A percentile compares a stretch with the other conserved stretches of the same genome.
Conservation (phyloP, 2,329 filamentous ascomycete genomes). For the Cladophialophora psammophila region DNA sequence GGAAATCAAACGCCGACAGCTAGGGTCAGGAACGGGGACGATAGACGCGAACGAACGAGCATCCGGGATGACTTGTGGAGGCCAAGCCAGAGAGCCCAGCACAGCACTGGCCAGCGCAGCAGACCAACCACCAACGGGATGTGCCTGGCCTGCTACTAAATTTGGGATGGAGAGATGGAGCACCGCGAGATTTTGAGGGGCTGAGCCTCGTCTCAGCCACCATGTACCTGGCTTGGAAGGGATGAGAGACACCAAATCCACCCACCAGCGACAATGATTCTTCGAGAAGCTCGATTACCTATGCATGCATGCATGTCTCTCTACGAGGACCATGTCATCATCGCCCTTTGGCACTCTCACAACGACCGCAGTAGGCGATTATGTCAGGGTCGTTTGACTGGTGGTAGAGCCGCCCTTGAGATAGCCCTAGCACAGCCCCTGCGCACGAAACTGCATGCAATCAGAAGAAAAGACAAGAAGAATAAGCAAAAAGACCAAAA, state of each 20-base stretch:
- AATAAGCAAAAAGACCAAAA: background rate
- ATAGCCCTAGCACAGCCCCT: background rate
- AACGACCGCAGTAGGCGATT: background rate
- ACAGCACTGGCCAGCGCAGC: background rate
- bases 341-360: background rate
- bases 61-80: background rate
- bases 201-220: conserved; percentile 27
- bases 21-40: conserved; percentile 9
- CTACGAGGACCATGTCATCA: conserved; percentile 3
- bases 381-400: background rate
- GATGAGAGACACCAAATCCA: conserved; percentile 4
- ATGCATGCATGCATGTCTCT: conserved; percentile 17
- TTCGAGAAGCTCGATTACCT: conserved; percentile 10
- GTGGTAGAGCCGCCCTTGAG: conserved; percentile 8
- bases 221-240: background rate
- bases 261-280: background rate
- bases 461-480: background rate
- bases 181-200: background rate
- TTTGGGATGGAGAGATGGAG: conserved; percentile 10
- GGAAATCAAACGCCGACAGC: conserved; percentile 16
- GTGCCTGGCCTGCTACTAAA: conserved; percentile 15
- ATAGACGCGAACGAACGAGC: conserved; percentile 14
- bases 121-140: conserved; percentile 2
- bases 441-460: no score
- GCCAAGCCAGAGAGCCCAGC: background rate